Evolutionary conservation across 2,329 filamentous ascomycete species (phyloP), one percentile per base, ranked within the genome.

Genomic region (Fusarium siculi): DNA sequence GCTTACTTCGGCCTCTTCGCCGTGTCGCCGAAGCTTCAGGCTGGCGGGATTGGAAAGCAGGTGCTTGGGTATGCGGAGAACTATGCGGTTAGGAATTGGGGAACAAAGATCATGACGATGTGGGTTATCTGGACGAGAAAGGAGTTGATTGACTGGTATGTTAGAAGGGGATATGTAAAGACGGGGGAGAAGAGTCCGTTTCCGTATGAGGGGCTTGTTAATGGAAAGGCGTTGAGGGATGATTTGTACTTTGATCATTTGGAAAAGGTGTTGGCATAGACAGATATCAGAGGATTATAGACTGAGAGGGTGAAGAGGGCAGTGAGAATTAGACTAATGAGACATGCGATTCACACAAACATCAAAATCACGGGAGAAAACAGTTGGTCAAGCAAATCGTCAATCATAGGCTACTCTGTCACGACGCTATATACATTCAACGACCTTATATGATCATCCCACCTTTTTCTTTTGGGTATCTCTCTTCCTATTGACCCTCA

Each of bases 1-100:
- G 82, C 80, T 23, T 85, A 86, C 76, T 86, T 87, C 57, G 85
- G 85, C 56, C 80, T 87, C 40, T 86, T 88, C 25, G 86, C 86
- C 44, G 85, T 88, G 1, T 81, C 84, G 42, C 83, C 84, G 5
- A 61, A 62, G 9, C 70, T 78, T 34, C 85, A 87, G 76, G 82
- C 81, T 9, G 82, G 83, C 19, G 86, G 86, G 0, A 74, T 87
- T 49, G 86, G 86, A 0, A 75, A 80, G 57, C 76, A 75, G 59
- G 81, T 87, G 21, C 78, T 87, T 21, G 78, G 73, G 4, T 74
- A 80, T 42, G 85, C 85, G 1, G 86, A 87, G 76, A 70, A 66
- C 16, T 81, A 82, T 68, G 82, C 81, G 1, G 76, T 73, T 36
- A 63, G 75, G 49, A 72, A 72, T 52, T 83, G 82, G 78, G 81